Conservation (phyloP, 1,139 yeast genomes). For the Eremothecium sinecaudum region DNA sequence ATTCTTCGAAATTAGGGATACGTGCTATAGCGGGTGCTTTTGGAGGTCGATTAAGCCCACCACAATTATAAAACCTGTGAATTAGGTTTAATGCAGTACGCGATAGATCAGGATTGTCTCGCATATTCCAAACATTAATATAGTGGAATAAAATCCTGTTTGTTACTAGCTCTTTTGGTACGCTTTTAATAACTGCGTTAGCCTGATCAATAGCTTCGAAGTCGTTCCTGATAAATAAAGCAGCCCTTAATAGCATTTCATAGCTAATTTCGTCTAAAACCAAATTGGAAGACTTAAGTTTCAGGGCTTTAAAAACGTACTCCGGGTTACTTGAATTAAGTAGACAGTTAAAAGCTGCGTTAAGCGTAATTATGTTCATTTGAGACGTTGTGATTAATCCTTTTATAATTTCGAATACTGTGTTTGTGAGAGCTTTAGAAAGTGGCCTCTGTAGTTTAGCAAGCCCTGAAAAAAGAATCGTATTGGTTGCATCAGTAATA, state of each 20-base stretch:
- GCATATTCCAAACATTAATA: slow-evolving; percentile 16
- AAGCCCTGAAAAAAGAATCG: slow-evolving; percentile 50
- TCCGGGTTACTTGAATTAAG: slow-evolving; percentile 21
- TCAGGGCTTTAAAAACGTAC: slow-evolving; percentile 19
- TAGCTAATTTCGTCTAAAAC: slow-evolving; percentile 21
- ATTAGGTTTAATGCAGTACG: too few relatives aligned
- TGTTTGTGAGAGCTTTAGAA: slow-evolving; percentile 17
- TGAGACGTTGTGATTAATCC: slow-evolving; percentile 13
- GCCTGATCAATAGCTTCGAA: slow-evolving; percentile 15
- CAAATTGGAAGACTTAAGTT: slow-evolving; percentile 14
- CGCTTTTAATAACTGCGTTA: slow-evolving; percentile 14
- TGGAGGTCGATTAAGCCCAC: too few relatives aligned
- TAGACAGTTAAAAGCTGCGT: slow-evolving; percentile 28
- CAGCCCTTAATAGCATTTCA: slow-evolving; percentile 20
- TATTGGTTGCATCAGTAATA: slow-evolving; percentile 44
- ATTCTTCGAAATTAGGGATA: slow-evolving; percentile 12
- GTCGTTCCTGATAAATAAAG: slow-evolving; percentile 16
- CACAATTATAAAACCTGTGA: too few relatives aligned
- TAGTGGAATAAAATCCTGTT: slow-evolving; percentile 20
- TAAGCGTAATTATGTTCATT: slow-evolving; percentile 22
- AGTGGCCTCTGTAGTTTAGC: slow-evolving; percentile 32
- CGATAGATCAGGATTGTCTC: slow-evolving; percentile 9
- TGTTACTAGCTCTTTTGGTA: slow-evolving; percentile 18
- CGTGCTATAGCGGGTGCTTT: slow-evolving; percentile 4
- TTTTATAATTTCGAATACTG: slow-evolving; percentile 17